phyloP scores from a whole-genome alignment of 73 alveolate species.

The Symbiodinium pilosum region DNA sequence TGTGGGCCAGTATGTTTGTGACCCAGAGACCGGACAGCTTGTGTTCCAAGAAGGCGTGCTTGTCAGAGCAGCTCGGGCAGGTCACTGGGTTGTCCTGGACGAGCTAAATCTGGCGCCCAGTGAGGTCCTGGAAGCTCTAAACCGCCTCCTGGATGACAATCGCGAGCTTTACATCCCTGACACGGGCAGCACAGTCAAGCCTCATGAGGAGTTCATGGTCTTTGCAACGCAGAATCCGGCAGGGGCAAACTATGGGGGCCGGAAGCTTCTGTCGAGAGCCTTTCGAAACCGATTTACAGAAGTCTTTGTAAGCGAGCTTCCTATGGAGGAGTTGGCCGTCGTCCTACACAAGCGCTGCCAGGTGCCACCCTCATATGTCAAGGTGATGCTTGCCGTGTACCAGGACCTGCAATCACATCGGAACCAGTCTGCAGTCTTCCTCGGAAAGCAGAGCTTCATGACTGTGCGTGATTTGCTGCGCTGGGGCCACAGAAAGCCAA shows the following conservation, averaged over 20 bases:
- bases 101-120: slow-evolving; percentile 99
- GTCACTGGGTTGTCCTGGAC: slow-evolving; percentile 98
- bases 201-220: slow-evolving; percentile 99
- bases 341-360: slow-evolving; percentile 98
- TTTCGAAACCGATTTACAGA: slow-evolving; percentile 95
- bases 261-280: slow-evolving; percentile 99
- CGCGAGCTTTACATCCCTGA: slow-evolving; percentile 99
- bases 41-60: slow-evolving; percentile 98
- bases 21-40: slow-evolving; percentile 92
- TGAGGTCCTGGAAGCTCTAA: slow-evolving; percentile 99
- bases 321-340: slow-evolving; percentile 98
- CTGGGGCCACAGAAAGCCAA: slow-evolving; percentile 99
- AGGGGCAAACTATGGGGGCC: slow-evolving; percentile 99
- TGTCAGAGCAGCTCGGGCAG: slow-evolving; percentile 98
- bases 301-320: slow-evolving; percentile 97
- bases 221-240: slow-evolving; percentile 99
- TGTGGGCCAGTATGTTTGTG: slow-evolving; percentile 90
- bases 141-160: slow-evolving; percentile 99
- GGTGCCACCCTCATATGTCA: slow-evolving; percentile 96
- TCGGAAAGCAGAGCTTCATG: slow-evolving; percentile 97
- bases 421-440: slow-evolving; percentile 96
- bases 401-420: slow-evolving; percentile 98
- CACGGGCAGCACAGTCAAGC: slow-evolving; percentile 98
- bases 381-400: slow-evolving; percentile 98
- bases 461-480: slow-evolving; percentile 99